phyloP scores from a whole-genome alignment of 179 eudicot genomes.

The Nepenthes alata region DNA sequence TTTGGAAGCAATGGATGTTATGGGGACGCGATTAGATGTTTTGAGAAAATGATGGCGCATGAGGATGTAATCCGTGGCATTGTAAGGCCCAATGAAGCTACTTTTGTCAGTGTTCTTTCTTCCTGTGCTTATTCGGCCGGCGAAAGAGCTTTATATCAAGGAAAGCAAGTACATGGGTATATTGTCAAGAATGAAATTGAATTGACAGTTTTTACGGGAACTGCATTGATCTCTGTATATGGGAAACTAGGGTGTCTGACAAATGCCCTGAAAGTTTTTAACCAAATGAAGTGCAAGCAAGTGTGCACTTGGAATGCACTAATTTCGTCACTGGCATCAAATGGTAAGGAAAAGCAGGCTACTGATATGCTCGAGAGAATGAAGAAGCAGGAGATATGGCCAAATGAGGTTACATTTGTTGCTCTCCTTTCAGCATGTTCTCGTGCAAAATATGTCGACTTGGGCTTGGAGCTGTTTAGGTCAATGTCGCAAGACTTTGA shows the following conservation, averaged over 20 bases:
- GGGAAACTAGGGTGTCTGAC: constrained; percentile 41
- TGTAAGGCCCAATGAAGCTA: constrained; percentile 47
- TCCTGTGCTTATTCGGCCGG: constrained; percentile 28
- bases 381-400: constrained; percentile 23
- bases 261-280: constrained; percentile 30
- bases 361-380: constrained; percentile 35
- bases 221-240: constrained; percentile 41
- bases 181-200: constrained; percentile 37
- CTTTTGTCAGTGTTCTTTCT: constrained; percentile 41
- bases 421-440: constrained; percentile 54
- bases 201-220: constrained; percentile 29
- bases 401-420: constrained; percentile 50
- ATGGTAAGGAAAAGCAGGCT: constrained; percentile 41
- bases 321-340: constrained; percentile 36
- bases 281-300: constrained; percentile 21
- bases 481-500: constrained; percentile 29
- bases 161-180: constrained; percentile 50
- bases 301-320: constrained; percentile 47
- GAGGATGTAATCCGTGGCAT: constrained; percentile 15
- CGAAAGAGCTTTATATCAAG: constrained; percentile 21
- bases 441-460: constrained; percentile 31
- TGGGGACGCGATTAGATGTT: constrained; percentile 22
- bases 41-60: constrained; percentile 34
- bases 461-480: constrained; percentile 39
- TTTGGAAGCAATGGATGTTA: constrained; percentile 24